Evolutionary conservation across 306 rosid genomes (phyloP).

Genomic region (Geum urbanum): DNA sequence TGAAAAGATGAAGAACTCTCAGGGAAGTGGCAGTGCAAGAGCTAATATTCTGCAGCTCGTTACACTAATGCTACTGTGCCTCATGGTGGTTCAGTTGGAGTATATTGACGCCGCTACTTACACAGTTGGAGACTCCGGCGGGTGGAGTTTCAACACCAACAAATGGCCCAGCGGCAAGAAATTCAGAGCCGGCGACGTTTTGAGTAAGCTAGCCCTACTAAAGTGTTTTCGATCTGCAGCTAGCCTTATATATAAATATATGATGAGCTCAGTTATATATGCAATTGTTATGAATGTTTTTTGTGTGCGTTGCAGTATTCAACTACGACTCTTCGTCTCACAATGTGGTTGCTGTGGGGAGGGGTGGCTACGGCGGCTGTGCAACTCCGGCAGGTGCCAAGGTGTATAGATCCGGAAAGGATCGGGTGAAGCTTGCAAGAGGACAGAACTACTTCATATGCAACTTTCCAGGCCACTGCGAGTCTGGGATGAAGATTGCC

Average conservation of each 20-base stretch:
- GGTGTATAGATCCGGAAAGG: slow-evolving; percentile 49
- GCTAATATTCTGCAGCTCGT: slow-evolving; percentile 10
- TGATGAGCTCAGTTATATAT: no score
- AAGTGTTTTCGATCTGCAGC: no score
- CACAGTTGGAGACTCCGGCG: slow-evolving; percentile 47
- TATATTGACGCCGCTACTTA: slow-evolving; percentile 37
- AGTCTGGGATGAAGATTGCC: slow-evolving; percentile 59
- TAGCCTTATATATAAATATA: no score
- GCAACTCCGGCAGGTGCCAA: slow-evolving; percentile 41
- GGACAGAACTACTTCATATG: slow-evolving; percentile 65
- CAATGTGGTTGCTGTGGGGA: slow-evolving; percentile 58
- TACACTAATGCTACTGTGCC: slow-evolving; percentile 20
- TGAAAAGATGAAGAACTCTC: not conserved
- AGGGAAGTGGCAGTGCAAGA: slow-evolving; percentile 67
- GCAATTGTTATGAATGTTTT: no score
- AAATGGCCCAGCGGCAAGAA: slow-evolving; percentile 53
- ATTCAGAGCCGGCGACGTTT: slow-evolving; percentile 51
- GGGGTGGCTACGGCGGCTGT: slow-evolving; percentile 39
- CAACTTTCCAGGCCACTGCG: slow-evolving; percentile 53
- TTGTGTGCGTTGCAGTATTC: slow-evolving; percentile 50
- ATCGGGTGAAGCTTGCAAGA: slow-evolving; percentile 39
- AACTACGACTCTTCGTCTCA: slow-evolving; percentile 42
- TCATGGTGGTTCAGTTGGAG: slow-evolving; percentile 32
- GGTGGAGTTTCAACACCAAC: slow-evolving; percentile 52
- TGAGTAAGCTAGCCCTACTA: slow-evolving; percentile 30